These are phyloP conservation scores for Aspergillus novoparasiticus DNA, from an alignment of 2,329 filamentous ascomycete genomes.

Conservation along the genomic window DNA sequence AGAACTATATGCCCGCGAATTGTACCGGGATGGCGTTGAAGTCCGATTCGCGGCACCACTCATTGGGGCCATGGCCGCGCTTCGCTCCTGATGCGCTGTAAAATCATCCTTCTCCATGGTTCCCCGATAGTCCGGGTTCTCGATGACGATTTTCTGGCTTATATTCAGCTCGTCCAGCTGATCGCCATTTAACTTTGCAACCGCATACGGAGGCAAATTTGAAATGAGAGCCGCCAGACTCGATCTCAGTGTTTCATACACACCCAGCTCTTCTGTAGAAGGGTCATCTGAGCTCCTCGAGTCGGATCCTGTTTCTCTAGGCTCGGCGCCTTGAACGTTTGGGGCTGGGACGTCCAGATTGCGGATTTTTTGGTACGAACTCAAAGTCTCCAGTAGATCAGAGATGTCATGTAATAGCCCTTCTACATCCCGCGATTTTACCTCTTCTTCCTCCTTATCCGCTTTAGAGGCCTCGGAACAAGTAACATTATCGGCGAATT, in stretches of 20 bases:
- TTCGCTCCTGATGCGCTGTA: constrained; percentile 53
- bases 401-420: constrained; percentile 60
- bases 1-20: constrained; percentile 35
- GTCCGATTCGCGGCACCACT: constrained; percentile 34
- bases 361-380: constrained; percentile 64
- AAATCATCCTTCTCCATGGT: constrained; percentile 82
- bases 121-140: constrained; percentile 72
- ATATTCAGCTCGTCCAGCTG: constrained; percentile 81
- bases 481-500: constrained; percentile 28
- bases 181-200: constrained; percentile 83
- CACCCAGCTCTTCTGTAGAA: constrained; percentile 57
- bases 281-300: constrained; percentile 53
- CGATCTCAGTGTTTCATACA: constrained; percentile 74
- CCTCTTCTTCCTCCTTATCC: constrained; percentile 34
- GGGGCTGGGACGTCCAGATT: constrained; percentile 44
- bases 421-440: constrained; percentile 33
- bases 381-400: constrained; percentile 62
- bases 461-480: constrained; percentile 22
- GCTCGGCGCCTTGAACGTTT: constrained; percentile 34
- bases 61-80: constrained; percentile 35
- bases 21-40: constrained; percentile 39
- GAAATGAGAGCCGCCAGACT: constrained; percentile 75
- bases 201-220: constrained; percentile 77
- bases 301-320: constrained; percentile 27
- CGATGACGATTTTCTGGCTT: constrained; percentile 74